phyloP scores from a whole-genome alignment of 352 stramenopile species.

The Aphanomyces euteiches region DNA sequence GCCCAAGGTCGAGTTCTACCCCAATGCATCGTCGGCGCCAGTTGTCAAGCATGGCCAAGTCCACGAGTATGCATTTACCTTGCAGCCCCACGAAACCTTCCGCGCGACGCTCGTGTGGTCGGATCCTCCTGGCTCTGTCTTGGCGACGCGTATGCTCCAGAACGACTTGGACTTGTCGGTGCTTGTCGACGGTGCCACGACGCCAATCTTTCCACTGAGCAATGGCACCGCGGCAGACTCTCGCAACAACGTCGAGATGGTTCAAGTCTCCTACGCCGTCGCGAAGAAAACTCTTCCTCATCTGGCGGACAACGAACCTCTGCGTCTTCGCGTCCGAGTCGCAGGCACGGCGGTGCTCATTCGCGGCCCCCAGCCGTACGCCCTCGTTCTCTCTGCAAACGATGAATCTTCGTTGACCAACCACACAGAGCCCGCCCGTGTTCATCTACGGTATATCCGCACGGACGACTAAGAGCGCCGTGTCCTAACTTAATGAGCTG shows the following conservation, averaged over 20 bases:
- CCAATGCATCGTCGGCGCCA: constrained; percentile 20
- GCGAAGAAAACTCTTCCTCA: not conserved
- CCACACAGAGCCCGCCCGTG: no score
- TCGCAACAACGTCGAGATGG: constrained; percentile 83
- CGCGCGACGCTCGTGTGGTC: constrained; percentile 47
- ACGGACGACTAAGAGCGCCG: no score
- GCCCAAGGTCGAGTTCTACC: no score
- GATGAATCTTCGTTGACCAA: no score
- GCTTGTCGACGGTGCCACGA: constrained; percentile 40
- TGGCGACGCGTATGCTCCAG: constrained; percentile 59
- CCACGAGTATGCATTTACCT: constrained; percentile 18
- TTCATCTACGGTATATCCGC: no score
- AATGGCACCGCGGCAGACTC: constrained; percentile 50
- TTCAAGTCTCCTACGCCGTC: not conserved
- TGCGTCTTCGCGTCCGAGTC: not conserved
- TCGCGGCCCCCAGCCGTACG: not conserved
- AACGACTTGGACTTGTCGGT: constrained; percentile 75
- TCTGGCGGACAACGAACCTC: not conserved
- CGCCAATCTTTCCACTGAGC: constrained; percentile 57
- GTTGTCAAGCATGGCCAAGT: not conserved
- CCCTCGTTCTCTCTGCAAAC: not conserved
- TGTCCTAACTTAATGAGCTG: no score
- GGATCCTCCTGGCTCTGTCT: constrained; percentile 59
- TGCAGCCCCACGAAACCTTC: constrained; percentile 3
- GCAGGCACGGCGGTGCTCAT: not conserved